phyloP scores from a whole-genome alignment of 768 basidiomycete genomes.

The Leucocoprinus birnbaumii region DNA sequence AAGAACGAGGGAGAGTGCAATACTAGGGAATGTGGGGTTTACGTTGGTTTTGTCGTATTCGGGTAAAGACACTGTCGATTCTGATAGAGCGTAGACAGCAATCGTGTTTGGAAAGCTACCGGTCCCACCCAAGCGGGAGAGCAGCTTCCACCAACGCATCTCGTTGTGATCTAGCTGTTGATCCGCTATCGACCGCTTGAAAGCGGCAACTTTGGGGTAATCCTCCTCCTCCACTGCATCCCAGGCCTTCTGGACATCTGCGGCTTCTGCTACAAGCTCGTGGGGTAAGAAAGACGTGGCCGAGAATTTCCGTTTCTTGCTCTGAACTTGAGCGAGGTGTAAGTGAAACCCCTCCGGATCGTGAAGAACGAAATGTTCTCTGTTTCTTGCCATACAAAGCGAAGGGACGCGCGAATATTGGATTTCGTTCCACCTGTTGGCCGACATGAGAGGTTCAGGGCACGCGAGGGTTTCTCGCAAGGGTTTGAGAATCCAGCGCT shows the following conservation, averaged over 20 bases:
- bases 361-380: slow-evolving; percentile 48
- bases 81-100: slow-evolving; percentile 69
- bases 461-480: slow-evolving; percentile 43
- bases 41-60: slow-evolving; percentile 12
- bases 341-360: slow-evolving; percentile 56
- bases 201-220: slow-evolving; percentile 22
- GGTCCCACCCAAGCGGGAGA: too few species aligned
- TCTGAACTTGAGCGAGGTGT: slow-evolving; percentile 56
- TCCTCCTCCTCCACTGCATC: too few species aligned
- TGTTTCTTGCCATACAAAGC: slow-evolving; percentile 60
- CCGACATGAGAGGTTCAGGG: slow-evolving; percentile 63
- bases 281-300: slow-evolving; percentile 71
- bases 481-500: slow-evolving; percentile 58
- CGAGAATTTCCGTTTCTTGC: slow-evolving; percentile 52
- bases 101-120: slow-evolving; percentile 52
- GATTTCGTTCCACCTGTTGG: slow-evolving; percentile 56
- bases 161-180: too few species aligned
- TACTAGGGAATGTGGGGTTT: slow-evolving; percentile 54
- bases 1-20: slow-evolving; percentile 66
- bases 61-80: slow-evolving; percentile 40
- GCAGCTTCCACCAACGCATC: too few species aligned
- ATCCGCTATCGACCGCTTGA: too few species aligned
- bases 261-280: slow-evolving; percentile 46
- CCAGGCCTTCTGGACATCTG: background rate
- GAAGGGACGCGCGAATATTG: slow-evolving; percentile 58